A percentile compares a stretch with the other conserved stretches of the same genome.
Conservation (phyloP, 2,329 filamentous ascomycete species). For the Colletotrichum chlorophyti region DNA sequence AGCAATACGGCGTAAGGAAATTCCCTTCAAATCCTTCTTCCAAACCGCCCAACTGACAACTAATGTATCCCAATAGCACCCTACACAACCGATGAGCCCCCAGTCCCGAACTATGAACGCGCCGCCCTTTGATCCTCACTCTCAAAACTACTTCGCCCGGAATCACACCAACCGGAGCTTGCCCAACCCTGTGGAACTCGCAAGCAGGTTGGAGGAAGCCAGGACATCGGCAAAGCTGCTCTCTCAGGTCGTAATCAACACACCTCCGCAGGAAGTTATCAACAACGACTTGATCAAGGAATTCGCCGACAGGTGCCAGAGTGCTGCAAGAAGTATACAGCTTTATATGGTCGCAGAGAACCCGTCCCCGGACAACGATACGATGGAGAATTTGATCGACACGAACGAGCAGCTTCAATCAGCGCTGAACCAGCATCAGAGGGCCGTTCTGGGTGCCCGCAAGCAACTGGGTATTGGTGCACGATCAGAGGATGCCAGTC, state of each 20-base stretch:
- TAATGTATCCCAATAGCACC: conserved; percentile 30
- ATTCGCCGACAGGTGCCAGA: conserved; percentile 85
- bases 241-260: conserved; percentile 89
- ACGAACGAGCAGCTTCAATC: conserved; percentile 90
- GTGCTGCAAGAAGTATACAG: conserved; percentile 82
- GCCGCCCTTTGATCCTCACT: conserved; percentile 49
- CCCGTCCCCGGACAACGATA: conserved; percentile 88
- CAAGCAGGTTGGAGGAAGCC: conserved; percentile 86
- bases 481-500: conserved; percentile 35
- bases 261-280: conserved; percentile 76
- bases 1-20: conserved; percentile 57
- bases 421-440: conserved; percentile 83
- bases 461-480: conserved; percentile 57
- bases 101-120: conserved; percentile 50
- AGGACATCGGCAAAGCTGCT: conserved; percentile 89
- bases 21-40: not conserved
- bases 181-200: conserved; percentile 79
- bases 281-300: conserved; percentile 90
- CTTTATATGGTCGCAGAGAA: conserved; percentile 82
- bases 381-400: conserved; percentile 91
- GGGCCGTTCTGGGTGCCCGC: conserved; percentile 71
- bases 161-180: conserved; percentile 54
- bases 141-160: conserved; percentile 65
- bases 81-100: conserved; percentile 31
- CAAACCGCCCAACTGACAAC: conserved; percentile 26